phyloP scores from a whole-genome alignment of 129 eudicot genomes.

The Pseudognaphalium luteoalbum region DNA sequence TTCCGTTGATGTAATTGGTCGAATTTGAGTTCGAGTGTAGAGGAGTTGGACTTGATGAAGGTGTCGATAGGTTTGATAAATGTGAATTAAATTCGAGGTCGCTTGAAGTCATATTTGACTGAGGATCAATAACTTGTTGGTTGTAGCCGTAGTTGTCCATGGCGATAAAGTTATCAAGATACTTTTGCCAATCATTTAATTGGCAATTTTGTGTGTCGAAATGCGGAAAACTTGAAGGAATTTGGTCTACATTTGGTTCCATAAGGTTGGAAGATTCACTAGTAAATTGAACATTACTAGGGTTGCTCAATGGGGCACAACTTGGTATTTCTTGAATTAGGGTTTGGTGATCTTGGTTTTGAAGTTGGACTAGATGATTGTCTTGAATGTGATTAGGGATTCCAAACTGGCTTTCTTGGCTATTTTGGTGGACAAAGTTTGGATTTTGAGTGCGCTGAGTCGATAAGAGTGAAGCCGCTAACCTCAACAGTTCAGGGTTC shows the following conservation, averaged over 20 bases:
- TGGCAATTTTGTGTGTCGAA: constrained; percentile 40
- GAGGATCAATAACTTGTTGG: constrained; percentile 36
- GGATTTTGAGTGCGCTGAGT: constrained; percentile 43
- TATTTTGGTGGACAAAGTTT: constrained; percentile 36
- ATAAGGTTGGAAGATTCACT: constrained; percentile 43
- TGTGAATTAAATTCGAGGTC: constrained; percentile 37
- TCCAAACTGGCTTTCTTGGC: constrained; percentile 31
- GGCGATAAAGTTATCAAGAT: constrained; percentile 31
- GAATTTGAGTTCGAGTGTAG: constrained; percentile 47
- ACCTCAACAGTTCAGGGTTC: constrained; percentile 54
- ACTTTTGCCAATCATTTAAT: constrained; percentile 50
- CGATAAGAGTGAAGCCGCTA: constrained; percentile 70
- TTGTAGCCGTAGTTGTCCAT: constrained; percentile 43
- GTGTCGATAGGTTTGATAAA: constrained; percentile 48
- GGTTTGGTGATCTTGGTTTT: constrained; percentile 50
- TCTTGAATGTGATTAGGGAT: constrained; percentile 32
- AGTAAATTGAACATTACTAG: constrained; percentile 35
- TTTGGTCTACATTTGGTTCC: constrained; percentile 40
- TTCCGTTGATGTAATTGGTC: constrained; percentile 35
- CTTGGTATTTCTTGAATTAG: constrained; percentile 37
- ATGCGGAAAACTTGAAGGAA: constrained; percentile 35
- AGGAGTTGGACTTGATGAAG: constrained; percentile 63
- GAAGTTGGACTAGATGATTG: constrained; percentile 37
- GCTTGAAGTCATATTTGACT: constrained; percentile 29
- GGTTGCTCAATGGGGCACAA: constrained; percentile 37